phyloP scores from a whole-genome alignment of 176 grass and related monocot species.

The Tillandsia leiboldiana region DNA sequence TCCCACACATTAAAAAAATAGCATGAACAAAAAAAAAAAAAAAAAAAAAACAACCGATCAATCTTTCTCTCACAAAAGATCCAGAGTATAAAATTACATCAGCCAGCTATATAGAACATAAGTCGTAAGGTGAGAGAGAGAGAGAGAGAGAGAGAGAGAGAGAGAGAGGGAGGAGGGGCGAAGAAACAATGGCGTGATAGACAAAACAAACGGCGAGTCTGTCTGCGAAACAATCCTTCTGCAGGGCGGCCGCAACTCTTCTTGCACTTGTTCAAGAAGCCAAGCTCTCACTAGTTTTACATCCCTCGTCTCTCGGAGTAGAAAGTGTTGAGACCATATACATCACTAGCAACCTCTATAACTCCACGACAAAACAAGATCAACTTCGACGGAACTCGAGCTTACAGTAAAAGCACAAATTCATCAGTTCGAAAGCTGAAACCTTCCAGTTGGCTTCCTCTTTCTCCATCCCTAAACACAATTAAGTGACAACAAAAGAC shows the following conservation, averaged over 20 bases:
- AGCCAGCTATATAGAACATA: constrained; percentile 18
- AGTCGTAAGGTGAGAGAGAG: constrained; percentile 9
- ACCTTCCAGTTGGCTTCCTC: constrained; percentile 69
- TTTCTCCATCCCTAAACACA: constrained; percentile 80
- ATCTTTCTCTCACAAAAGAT: constrained; percentile 17
- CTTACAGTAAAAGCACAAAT: not conserved
- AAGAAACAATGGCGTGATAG: constrained; percentile 19
- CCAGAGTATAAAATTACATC: constrained; percentile 26
- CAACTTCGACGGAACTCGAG: not conserved
- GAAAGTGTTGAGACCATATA: constrained; percentile 28
- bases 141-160: too few relatives aligned
- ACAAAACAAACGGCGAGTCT: constrained; percentile 18
- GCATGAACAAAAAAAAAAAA: not conserved
- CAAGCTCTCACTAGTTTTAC: constrained; percentile 30
- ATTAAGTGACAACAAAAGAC: constrained; percentile 10
- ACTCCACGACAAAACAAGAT: constrained; percentile 19
- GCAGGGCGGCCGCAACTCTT: constrained; percentile 3
- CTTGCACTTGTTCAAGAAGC: constrained; percentile 14
- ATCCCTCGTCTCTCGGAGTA: constrained; percentile 12
- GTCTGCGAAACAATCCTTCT: constrained; percentile 18
- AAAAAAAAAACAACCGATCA: constrained; percentile 11
- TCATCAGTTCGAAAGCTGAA: constrained; percentile 69
- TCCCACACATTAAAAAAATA: not conserved
- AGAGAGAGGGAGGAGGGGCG: constrained; percentile 11
- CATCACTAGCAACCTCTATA: constrained; percentile 23